These are phyloP conservation scores for Nyssa sinensis DNA, from an alignment of 148 eudicot species.

Conservation along the genomic window DNA sequence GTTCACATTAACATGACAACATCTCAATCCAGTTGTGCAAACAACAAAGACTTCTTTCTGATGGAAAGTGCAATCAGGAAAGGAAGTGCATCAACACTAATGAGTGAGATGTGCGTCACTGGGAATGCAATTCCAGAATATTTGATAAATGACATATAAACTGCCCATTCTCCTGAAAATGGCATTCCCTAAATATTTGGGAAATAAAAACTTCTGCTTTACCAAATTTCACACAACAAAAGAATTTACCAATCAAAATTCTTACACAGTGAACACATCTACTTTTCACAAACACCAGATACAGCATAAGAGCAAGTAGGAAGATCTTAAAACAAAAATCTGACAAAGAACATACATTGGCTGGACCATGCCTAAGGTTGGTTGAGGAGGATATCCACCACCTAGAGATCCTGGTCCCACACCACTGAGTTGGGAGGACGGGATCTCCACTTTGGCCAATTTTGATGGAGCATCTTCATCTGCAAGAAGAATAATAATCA, in stretches of 20 bases:
- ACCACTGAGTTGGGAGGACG: slow-evolving; percentile 53
- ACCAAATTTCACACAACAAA: background rate
- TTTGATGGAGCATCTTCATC: slow-evolving; percentile 84
- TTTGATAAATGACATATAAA: background rate
- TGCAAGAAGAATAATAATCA: slow-evolving; percentile 31
- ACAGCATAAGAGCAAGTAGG: background rate
- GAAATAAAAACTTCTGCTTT: background rate
- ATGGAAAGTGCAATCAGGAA: background rate
- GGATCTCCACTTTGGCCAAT: slow-evolving; percentile 59
- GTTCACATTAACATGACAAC: background rate
- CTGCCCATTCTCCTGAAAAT: background rate
- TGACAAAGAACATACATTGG: slow-evolving; percentile 44
- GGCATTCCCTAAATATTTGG: background rate
- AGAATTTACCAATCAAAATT: background rate
- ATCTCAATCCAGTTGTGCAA: background rate
- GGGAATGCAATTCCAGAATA: background rate
- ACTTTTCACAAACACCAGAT: background rate
- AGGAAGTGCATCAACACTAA: background rate
- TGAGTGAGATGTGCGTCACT: background rate
- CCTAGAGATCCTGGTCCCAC: slow-evolving; percentile 59
- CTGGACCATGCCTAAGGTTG: slow-evolving; percentile 60
- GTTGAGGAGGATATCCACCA: slow-evolving; percentile 51
- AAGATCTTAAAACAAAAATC: background rate
- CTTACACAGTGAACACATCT: background rate
- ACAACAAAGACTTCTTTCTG: background rate